Base-by-base conservation (phyloP, 257 asterid genomes). In the Knoxia roxburghii region DNA sequence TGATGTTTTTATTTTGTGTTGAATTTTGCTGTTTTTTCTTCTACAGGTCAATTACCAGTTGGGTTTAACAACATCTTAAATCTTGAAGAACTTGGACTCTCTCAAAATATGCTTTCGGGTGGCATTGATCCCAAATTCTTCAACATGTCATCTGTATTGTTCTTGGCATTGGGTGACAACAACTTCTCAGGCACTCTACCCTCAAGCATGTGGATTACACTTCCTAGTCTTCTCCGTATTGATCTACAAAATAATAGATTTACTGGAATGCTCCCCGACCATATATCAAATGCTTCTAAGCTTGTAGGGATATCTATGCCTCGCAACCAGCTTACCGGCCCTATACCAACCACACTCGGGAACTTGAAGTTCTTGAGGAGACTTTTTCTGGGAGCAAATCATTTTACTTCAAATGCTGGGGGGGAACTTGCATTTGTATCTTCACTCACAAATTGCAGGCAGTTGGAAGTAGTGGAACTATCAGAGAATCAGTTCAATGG, bases 21-120 rank as follows among this genome's bases (percentile, higher is more conserved):
- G n/a, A n/a, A n/a, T n/a, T n/a, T n/a, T n/a, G n/a, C n/a, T n/a
- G n/a, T n/a, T 23, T 24, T 27, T 13, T 24, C 10, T 24, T 54
- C 33, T 26, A 1, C 76, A 81, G 89, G 87, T 67, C 72, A 64
- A 68, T 20, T 84, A 60, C 89, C 86, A 30, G 35, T 40, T 17
- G 85, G 77, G 74, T 40, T 84, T 57, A 73, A 63, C 6, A 18
- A 32, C 9, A 64, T 65, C 20, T 65, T 78, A 32, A 60, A 75
- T 51, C 76, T 83, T 7, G 68, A 64, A 48, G 4, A 40, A 7
- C 40, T 83, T 37, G 27, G 17, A 20, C 73, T 79, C 30, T 54
- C 12, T 7, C 0, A 0, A 24, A 81, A 81, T 24, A 33, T 52
- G 20, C 57, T 79, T 52, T 79, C 73, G 10, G 86, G 84, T 30